phyloP scores from a whole-genome alignment of 2,329 filamentous ascomycete species.

The Aciculosporium take region DNA sequence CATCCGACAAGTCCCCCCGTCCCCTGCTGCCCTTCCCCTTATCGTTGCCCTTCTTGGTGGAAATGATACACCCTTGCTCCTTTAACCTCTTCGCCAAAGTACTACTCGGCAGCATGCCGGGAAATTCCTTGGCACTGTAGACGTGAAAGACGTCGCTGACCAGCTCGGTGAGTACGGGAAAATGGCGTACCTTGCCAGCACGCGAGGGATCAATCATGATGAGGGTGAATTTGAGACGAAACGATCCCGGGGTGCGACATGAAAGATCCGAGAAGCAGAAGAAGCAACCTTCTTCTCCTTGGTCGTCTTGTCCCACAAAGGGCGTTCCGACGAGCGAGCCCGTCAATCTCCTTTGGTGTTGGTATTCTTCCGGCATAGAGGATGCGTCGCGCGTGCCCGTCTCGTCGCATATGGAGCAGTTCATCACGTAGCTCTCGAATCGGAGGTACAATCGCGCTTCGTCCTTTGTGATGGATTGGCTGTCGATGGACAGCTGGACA shows the following conservation, averaged over 20 bases:
- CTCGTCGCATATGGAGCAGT: constrained; percentile 63
- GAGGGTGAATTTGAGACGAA: constrained; percentile 59
- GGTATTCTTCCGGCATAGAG: constrained; percentile 55
- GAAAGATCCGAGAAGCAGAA: constrained; percentile 77
- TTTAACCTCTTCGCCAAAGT: constrained; percentile 59
- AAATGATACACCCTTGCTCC: constrained; percentile 69
- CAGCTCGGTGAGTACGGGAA: constrained; percentile 34
- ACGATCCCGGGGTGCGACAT: constrained; percentile 63
- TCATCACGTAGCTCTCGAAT: constrained; percentile 55
- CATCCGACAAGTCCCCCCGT: constrained; percentile 10
- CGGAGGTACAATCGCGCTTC: constrained; percentile 38
- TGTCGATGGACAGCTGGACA: constrained; percentile 54
- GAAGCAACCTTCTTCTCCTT: constrained; percentile 61
- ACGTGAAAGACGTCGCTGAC: constrained; percentile 64
- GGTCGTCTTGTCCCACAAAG: constrained; percentile 62
- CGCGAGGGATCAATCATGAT: constrained; percentile 53
- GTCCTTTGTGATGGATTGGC: constrained; percentile 37
- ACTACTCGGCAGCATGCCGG: constrained; percentile 69
- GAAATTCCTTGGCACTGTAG: constrained; percentile 75
- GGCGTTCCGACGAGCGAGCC: constrained; percentile 64
- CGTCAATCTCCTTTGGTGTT: constrained; percentile 64
- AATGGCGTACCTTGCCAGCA: constrained; percentile 30
- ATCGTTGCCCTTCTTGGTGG: constrained; percentile 75
- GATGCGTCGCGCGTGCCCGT: constrained; percentile 53
- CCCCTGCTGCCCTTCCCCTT: constrained; percentile 23